Base-by-base conservation (phyloP, 1,139 yeast species). In the Yamadazyma pseudoaaseri region DNA sequence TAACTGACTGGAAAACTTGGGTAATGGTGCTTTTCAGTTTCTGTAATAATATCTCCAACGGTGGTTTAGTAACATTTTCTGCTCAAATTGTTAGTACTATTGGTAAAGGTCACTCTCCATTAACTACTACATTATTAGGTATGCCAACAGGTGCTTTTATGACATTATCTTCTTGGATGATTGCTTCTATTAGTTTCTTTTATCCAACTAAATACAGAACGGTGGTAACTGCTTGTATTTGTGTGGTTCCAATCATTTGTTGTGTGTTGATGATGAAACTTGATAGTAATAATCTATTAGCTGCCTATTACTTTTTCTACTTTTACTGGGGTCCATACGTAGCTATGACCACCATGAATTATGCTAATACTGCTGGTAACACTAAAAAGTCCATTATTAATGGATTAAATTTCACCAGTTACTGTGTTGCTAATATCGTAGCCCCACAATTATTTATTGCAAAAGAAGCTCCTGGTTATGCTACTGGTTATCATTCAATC, bases 71-170 rank as follows among this genome's bases (percentile, higher is more conserved):
- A 34, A 60, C 72, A 4, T 73, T 70, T 42, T 76, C 71, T 41
- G 69, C 64, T 33, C 47, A 71, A 29, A 51, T 73, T 30, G 73
- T 62, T 37, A 58, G 56, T 16, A 30, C 21, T 11, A 25, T 30
- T 20, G 41, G 35, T 4, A 26, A 39, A 31, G 65, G 55, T 3
- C 54, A 72, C 23, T 49, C 62, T 15, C 37, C 37, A 10, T 55
- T 75, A 34, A 65, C 63, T 33, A 66, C 80, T 1, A 72, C 78
- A 1, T 51, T 76, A 23, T 76, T 76, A 4, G 65, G 79, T 4
- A 77, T 73, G 31, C 79, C 77, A 1, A 62, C 71, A 26, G 70
- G 74, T 30, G 72, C 76, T 0, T 72, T 45, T 26, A 42, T 45
- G 47, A 39, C 48, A 14, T 12, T 25, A 5, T 28, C 37, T 16